These are phyloP conservation scores for Rehmannia glutinosa DNA, from an alignment of 257 asterid species.

Conservation along the genomic window DNA sequence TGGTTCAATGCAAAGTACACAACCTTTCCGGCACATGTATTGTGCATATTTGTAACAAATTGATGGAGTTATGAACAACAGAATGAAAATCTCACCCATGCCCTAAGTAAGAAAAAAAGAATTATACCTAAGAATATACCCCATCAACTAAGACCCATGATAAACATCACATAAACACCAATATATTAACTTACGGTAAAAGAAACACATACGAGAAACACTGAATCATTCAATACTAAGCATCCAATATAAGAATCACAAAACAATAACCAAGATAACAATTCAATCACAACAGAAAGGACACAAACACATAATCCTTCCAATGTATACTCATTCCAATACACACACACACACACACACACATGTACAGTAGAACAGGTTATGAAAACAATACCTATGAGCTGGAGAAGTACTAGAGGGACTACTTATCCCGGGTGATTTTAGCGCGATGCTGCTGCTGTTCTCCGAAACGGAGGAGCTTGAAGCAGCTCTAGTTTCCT, in stretches of 20 bases:
- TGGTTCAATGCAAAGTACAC: background rate
- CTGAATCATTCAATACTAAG: background rate
- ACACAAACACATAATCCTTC: background rate
- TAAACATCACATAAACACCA: background rate
- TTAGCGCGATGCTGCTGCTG: conserved; percentile 53
- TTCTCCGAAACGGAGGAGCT: conserved; percentile 90
- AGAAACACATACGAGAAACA: background rate
- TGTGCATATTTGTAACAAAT: background rate
- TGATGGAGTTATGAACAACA: conserved; percentile 7
- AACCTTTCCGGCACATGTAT: background rate
- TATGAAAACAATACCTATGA: conserved; percentile 49
- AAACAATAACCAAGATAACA: background rate
- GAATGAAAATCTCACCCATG: background rate
- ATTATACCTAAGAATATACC: background rate
- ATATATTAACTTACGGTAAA: background rate
- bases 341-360: background rate
- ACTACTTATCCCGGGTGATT: conserved; percentile 70
- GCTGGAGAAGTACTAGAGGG: conserved; percentile 68
- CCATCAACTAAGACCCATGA: background rate
- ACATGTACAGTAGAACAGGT: background rate
- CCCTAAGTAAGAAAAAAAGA: background rate
- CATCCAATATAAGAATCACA: background rate
- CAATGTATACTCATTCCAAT: background rate
- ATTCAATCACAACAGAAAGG: background rate
- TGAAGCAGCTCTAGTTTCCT: conserved; percentile 65